Conservation (phyloP, 2,329 filamentous ascomycete species). For the Curvularia eragrostidis region DNA sequence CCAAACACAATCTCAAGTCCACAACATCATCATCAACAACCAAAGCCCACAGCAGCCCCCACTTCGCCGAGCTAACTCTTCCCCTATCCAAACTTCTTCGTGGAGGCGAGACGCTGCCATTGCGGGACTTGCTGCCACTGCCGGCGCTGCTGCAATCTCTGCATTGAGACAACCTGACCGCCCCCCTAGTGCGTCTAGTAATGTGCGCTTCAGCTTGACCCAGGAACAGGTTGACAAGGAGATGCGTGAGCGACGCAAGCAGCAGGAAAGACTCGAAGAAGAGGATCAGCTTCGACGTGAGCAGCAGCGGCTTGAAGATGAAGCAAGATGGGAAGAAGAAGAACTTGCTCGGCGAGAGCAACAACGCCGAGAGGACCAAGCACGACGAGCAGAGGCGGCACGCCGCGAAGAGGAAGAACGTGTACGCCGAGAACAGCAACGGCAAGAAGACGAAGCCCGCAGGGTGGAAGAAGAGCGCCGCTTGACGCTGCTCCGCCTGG, state of each 20-base stretch:
- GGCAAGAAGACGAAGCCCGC: conserved; percentile 7
- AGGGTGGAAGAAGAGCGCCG: conserved; percentile 6
- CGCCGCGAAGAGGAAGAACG: conserved; percentile 32
- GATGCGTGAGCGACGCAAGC: conserved; percentile 45
- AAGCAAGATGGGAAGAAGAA: conserved; percentile 28
- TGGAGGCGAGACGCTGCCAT: conserved; percentile 53
- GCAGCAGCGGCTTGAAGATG: conserved; percentile 28
- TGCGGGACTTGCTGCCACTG: conserved; percentile 52
- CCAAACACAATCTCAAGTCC: conserved; percentile 27
- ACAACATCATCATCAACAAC: conserved; percentile 28
- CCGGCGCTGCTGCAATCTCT: conserved; percentile 52
- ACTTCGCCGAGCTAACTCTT: conserved; percentile 55
- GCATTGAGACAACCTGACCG: conserved; percentile 29
- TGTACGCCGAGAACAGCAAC: conserved; percentile 6
- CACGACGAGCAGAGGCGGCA: conserved; percentile 23
- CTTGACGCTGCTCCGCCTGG: conserved; percentile 20
- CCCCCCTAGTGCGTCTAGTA: conserved; percentile 46
- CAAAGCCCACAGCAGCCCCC: conserved; percentile 27
- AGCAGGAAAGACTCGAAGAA: conserved; percentile 40
- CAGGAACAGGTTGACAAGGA: conserved; percentile 63
- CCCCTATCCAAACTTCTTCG: conserved; percentile 52
- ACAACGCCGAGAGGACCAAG: conserved; percentile 29
- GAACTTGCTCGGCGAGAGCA: conserved; percentile 27
- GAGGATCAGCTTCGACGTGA: conserved; percentile 32
- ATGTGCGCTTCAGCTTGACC: conserved; percentile 65